phyloP scores from a whole-genome alignment of 164 flowering plant species.

The Cinnamomum micranthum region DNA sequence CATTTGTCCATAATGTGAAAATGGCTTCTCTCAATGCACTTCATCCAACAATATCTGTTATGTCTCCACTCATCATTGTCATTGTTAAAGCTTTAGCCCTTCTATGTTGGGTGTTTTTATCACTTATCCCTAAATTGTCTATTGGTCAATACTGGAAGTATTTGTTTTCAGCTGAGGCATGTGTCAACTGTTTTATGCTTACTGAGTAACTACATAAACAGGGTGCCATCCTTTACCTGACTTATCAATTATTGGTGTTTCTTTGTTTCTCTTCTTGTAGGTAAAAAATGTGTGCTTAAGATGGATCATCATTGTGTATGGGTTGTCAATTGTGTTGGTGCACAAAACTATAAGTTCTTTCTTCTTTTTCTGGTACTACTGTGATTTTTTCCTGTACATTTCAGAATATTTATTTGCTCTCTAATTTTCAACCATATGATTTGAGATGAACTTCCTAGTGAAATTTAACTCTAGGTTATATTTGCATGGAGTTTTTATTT shows the following conservation, averaged over 20 bases:
- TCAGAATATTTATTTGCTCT: not conserved
- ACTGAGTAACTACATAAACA: not conserved
- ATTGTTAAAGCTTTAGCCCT: no score
- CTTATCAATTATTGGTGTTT: not conserved
- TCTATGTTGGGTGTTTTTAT: no score
- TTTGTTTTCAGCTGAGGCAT: no score
- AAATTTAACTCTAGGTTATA: not conserved
- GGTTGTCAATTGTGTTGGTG: slow-evolving; percentile 98
- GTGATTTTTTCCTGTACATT: not conserved
- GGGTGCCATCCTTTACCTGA: not conserved
- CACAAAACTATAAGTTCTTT: slow-evolving; percentile 83
- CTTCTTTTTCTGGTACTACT: slow-evolving; percentile 76
- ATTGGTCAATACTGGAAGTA: no score
- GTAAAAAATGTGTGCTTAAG: slow-evolving; percentile 94
- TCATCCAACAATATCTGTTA: no score
- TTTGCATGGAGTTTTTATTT: not conserved
- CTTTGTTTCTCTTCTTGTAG: slow-evolving; percentile 34
- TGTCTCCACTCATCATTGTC: no score
- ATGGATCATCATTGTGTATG: slow-evolving; percentile 99
- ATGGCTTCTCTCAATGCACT: no score
- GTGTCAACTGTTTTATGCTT: no score
- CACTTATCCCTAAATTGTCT: no score
- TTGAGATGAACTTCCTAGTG: no score
- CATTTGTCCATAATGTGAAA: no score
- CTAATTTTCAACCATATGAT: no score